phyloP scores from a whole-genome alignment of 768 basidiomycete genomes.

The Trametes sanguinea region DNA sequence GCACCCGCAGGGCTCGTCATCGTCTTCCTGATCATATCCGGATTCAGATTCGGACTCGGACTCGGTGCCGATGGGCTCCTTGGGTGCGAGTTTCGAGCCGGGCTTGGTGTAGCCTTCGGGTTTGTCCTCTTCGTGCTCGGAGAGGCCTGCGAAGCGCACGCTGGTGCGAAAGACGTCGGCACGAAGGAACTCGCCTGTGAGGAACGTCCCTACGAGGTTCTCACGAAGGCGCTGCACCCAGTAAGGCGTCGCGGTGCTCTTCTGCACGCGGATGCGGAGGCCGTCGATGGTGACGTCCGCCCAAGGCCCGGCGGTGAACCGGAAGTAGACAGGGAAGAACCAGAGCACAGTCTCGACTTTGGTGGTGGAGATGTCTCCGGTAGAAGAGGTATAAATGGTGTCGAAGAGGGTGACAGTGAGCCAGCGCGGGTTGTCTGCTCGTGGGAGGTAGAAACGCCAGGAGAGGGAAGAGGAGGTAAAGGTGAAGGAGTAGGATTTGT shows the following conservation, averaged over 20 bases:
- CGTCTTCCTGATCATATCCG: not conserved
- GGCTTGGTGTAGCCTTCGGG: conserved; percentile 12
- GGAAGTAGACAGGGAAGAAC: conserved; percentile 42
- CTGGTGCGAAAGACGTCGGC: conserved; percentile 41
- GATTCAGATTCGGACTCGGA: no score
- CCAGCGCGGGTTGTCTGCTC: conserved; percentile 34
- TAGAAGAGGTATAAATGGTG: conserved; percentile 36
- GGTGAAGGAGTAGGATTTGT: conserved; percentile 23
- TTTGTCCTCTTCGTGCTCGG: conserved; percentile 15
- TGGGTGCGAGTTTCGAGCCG: conserved; percentile 4
- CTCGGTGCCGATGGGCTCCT: not conserved
- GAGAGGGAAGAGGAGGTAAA: conserved; percentile 21
- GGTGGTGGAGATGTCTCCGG: conserved; percentile 28
- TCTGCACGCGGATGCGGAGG: conserved; percentile 38
- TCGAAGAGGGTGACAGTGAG: conserved; percentile 32
- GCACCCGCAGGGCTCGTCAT: not conserved
- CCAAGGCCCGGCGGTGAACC: conserved; percentile 41
- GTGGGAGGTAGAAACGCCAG: conserved; percentile 37
- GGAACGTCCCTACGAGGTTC: conserved; percentile 41
- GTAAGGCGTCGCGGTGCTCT: conserved; percentile 39
- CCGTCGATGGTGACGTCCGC: conserved; percentile 38
- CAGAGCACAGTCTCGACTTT: conserved; percentile 33
- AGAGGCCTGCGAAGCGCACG: conserved; percentile 33
- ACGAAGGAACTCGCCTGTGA: conserved; percentile 43
- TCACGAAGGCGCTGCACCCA: conserved; percentile 41